Conservation (phyloP, 2,329 filamentous ascomycete genomes). For the Ceratocystis papillata region DNA sequence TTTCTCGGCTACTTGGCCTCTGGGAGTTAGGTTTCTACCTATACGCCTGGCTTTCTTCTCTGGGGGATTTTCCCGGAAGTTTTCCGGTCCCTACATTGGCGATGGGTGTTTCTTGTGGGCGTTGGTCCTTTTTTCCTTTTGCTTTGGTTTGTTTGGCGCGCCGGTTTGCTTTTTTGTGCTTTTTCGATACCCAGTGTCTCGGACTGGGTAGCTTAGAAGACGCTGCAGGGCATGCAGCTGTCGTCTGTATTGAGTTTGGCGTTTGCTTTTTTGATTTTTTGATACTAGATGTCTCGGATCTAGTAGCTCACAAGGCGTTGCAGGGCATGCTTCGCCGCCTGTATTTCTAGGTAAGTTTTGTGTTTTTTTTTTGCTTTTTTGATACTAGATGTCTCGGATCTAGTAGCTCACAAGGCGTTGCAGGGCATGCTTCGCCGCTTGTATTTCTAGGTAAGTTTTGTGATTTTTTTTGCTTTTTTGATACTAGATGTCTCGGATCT, state of each 20-base stretch:
- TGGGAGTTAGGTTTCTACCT: too few species aligned
- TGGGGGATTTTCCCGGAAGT: not conserved
- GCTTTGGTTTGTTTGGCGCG: not conserved
- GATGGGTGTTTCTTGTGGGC: not conserved
- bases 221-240: not conserved
- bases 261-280: not conserved
- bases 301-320: not conserved
- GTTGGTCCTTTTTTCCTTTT: not conserved
- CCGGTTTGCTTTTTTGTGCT: not conserved
- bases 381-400: not conserved
- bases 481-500: not conserved
- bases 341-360: not conserved
- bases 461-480: not conserved
- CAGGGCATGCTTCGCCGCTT: not conserved
- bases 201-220: not conserved
- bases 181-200: not conserved
- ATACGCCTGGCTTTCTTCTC: not conserved
- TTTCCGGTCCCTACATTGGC: not conserved
- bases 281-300: not conserved
- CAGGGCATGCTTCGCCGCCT: not conserved
- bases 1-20: too few species aligned
- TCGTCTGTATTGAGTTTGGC: not conserved
- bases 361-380: not conserved
- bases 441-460: not conserved
- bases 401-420: not conserved